Evolutionary conservation across 306 rosid genomes (phyloP).

Genomic region (Quercus dentata): DNA sequence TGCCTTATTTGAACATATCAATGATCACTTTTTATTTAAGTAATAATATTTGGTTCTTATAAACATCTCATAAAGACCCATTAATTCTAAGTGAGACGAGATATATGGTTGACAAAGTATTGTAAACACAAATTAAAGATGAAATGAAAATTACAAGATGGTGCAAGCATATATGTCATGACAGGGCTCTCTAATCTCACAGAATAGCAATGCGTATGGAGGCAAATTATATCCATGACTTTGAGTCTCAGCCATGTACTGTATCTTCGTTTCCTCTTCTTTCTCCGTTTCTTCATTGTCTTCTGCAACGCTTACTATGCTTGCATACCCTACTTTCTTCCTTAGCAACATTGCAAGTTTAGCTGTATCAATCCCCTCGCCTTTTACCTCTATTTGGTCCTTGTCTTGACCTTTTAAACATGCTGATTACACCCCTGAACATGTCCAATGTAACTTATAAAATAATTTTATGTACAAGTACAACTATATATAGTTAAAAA

Average conservation of each 20-base stretch:
- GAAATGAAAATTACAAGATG: neutral
- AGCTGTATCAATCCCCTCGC: slow-evolving; percentile 26
- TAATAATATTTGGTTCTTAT: too few species aligned
- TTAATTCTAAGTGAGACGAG: too few species aligned
- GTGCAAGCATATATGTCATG: neutral
- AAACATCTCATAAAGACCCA: too few species aligned
- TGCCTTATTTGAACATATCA: neutral
- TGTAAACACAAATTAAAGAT: too few species aligned
- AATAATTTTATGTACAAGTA: neutral
- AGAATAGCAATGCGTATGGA: neutral
- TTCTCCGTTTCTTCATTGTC: neutral
- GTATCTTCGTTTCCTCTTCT: neutral
- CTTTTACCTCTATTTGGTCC: slow-evolving; percentile 32
- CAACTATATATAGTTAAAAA: too few species aligned
- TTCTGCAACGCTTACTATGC: slow-evolving; percentile 25
- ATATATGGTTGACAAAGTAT: too few species aligned
- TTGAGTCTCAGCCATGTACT: neutral
- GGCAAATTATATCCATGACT: too few species aligned
- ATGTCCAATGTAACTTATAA: too few species aligned
- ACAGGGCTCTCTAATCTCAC: too few species aligned
- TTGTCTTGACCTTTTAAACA: slow-evolving; percentile 8
- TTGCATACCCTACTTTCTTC: slow-evolving; percentile 24
- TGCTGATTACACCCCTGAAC: slow-evolving; percentile 25
- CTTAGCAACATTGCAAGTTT: slow-evolving; percentile 28
- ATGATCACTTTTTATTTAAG: too few species aligned